Percentiles rank a stretch among this genome's conserved stretches.
Evolutionary conservation across 73 alveolate genomes (phyloP).

Genomic region (Paramecium pentaurelia): DNA sequence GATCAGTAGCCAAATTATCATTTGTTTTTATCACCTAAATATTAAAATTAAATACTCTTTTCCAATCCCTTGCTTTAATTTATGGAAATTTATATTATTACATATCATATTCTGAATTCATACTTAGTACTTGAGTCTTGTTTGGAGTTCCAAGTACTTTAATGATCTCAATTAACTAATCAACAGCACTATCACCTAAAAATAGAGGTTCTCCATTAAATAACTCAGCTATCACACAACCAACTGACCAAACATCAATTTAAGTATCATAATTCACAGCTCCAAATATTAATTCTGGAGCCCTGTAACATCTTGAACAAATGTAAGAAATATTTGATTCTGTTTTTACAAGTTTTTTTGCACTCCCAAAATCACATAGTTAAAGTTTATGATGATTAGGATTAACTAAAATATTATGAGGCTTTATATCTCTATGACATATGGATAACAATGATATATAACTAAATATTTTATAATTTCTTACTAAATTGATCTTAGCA

Average conservation of each 20-base stretch:
- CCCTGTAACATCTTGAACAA: conserved; percentile 80
- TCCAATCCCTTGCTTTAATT: conserved; percentile 52
- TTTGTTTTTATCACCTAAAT: conserved; percentile 43
- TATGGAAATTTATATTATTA: not conserved
- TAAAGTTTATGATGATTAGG: conserved; percentile 70
- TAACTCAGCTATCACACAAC: conserved; percentile 79
- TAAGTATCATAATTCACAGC: conserved; percentile 69
- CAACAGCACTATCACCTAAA: conserved; percentile 80
- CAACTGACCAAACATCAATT: conserved; percentile 78
- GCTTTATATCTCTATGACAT: conserved; percentile 84
- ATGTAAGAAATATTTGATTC: conserved; percentile 76
- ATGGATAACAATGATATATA: conserved; percentile 59
- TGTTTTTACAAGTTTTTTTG: conserved; percentile 66
- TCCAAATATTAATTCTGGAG: conserved; percentile 82
- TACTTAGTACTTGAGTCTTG: conserved; percentile 64
- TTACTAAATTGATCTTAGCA: conserved; percentile 74
- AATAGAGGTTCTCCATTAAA: conserved; percentile 79
- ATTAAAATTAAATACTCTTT: not conserved
- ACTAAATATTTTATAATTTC: conserved; percentile 49
- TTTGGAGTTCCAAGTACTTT: conserved; percentile 87
- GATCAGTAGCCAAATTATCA: conserved; percentile 66
- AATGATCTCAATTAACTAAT: conserved; percentile 81
- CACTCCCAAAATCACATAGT: conserved; percentile 82
- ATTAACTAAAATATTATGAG: conserved; percentile 76
- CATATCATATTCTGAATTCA: conserved; percentile 72